These are phyloP conservation scores for Ligustrum vulgare DNA, from an alignment of 257 asterid genomes.

Conservation along the genomic window DNA sequence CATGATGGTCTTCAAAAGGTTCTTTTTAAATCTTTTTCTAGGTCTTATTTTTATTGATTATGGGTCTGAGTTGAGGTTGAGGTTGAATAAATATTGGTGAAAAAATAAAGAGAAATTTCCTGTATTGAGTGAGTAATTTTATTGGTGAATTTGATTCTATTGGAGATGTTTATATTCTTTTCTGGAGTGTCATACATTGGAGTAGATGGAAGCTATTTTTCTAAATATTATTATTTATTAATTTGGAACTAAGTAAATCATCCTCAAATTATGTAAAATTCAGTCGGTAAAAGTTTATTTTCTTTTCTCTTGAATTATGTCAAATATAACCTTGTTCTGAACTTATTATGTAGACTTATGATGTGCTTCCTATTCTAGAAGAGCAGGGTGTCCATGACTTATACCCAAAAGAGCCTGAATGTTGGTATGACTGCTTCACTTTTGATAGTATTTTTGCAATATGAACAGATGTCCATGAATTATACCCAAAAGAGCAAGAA, in stretches of 20 bases:
- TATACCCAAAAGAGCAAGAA: too few relatives aligned
- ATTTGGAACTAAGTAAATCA: not conserved
- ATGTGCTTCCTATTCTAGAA: conserved; percentile 84
- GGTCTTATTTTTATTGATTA: not conserved
- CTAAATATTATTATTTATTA: too few relatives aligned
- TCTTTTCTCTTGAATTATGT: conserved; percentile 4
- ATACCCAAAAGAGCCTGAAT: conserved; percentile 76
- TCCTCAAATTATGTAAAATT: not conserved
- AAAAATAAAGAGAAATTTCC: not conserved
- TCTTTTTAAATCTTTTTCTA: too few relatives aligned
- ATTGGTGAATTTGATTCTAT: not conserved
- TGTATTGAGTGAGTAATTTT: not conserved
- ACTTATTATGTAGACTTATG: conserved; percentile 6
- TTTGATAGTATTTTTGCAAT: not conserved
- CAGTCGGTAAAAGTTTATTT: not conserved
- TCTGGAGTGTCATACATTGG: not conserved
- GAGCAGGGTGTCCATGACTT: conserved; percentile 94
- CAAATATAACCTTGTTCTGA: conserved; percentile 1
- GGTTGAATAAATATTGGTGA: not conserved
- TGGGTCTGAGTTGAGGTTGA: not conserved
- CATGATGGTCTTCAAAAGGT: not conserved
- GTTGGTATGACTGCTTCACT: conserved; percentile 44
- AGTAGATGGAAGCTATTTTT: not conserved
- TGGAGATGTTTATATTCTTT: not conserved
- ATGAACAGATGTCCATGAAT: too few relatives aligned